Evolutionary conservation across 2,329 filamentous ascomycete genomes (phyloP).

Genomic region (Bisporella sp.): DNA sequence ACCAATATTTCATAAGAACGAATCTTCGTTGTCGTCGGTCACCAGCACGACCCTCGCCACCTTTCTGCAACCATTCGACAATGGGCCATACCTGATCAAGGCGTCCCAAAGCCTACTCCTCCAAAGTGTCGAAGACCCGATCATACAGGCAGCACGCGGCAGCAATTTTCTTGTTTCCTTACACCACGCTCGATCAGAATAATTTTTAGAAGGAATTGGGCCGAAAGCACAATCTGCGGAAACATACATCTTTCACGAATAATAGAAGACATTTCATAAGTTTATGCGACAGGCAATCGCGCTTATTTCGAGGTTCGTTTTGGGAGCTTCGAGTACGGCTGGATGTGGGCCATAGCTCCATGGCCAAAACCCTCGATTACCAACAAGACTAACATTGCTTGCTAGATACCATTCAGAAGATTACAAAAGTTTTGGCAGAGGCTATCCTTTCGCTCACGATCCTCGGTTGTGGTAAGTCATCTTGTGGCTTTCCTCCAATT

Average conservation of each 20-base stretch:
- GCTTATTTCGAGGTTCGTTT: constrained; percentile 15
- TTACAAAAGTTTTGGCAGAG: too few relatives aligned
- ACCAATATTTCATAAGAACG: too few relatives aligned
- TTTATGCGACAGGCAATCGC: constrained; percentile 13
- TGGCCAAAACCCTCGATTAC: too few relatives aligned
- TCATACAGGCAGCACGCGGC: neutral
- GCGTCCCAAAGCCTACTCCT: neutral
- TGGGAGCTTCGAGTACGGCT: too few relatives aligned
- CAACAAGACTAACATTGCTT: too few relatives aligned
- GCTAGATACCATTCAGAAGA: too few relatives aligned
- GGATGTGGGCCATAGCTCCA: too few relatives aligned
- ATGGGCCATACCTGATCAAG: constrained; percentile 8
- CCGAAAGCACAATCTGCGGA: constrained; percentile 13
- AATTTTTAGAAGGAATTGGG: neutral
- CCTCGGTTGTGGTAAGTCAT: too few relatives aligned
- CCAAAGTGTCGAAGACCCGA: neutral
- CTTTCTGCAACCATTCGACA: constrained; percentile 9
- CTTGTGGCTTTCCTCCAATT: too few relatives aligned
- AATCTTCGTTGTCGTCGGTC: too few relatives aligned
- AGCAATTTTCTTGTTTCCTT: constrained; percentile 2
- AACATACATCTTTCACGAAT: constrained; percentile 2
- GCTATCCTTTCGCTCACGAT: too few relatives aligned
- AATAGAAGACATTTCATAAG: constrained; percentile 14
- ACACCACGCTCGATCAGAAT: constrained; percentile 2
- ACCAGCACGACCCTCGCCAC: too few relatives aligned